phyloP scores from a whole-genome alignment of 1,284 basidiomycete genomes.

The Ustilago loliicola region DNA sequence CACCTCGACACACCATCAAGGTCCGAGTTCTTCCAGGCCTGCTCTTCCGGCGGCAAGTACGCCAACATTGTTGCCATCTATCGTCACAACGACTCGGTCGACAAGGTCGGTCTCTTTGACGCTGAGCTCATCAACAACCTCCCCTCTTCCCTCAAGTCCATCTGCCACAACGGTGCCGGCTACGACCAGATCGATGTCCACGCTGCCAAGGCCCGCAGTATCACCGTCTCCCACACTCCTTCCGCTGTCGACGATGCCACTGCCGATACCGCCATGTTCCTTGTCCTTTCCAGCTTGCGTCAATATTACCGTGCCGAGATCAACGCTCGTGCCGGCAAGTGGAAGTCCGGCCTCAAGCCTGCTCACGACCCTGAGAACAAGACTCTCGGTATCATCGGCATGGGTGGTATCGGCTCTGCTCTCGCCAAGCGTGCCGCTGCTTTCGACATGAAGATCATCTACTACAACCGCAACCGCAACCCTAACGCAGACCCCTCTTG shows the following conservation, averaged over 20 bases:
- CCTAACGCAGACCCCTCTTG: constrained; percentile 41
- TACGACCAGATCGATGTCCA: constrained; percentile 66
- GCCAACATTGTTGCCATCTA: constrained; percentile 82
- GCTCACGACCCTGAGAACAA: constrained; percentile 62
- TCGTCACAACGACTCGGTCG: constrained; percentile 76
- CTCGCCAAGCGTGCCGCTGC: constrained; percentile 63
- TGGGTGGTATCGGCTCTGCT: constrained; percentile 64
- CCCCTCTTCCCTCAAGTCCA: constrained; percentile 56
- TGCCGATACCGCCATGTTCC: constrained; percentile 65
- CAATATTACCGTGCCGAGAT: constrained; percentile 62
- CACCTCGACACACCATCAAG: constrained; percentile 45
- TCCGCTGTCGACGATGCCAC: constrained; percentile 65
- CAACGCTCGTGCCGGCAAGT: constrained; percentile 52
- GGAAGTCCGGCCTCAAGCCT: constrained; percentile 54
- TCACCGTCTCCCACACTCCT: constrained; percentile 65
- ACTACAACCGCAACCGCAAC: constrained; percentile 63
- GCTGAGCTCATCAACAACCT: constrained; percentile 54
- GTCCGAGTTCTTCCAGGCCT: constrained; percentile 50
- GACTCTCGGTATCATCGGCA: constrained; percentile 63
- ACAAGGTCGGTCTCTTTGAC: constrained; percentile 63
- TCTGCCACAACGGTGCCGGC: constrained; percentile 67
- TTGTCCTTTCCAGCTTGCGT: constrained; percentile 62
- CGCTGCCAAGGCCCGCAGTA: constrained; percentile 54
- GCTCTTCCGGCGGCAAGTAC: constrained; percentile 73
- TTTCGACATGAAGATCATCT: constrained; percentile 65